Evolutionary conservation across 306 rosid species (phyloP), one percentile per base, ranked within the genome.

Genomic region (Vicia sativa): DNA sequence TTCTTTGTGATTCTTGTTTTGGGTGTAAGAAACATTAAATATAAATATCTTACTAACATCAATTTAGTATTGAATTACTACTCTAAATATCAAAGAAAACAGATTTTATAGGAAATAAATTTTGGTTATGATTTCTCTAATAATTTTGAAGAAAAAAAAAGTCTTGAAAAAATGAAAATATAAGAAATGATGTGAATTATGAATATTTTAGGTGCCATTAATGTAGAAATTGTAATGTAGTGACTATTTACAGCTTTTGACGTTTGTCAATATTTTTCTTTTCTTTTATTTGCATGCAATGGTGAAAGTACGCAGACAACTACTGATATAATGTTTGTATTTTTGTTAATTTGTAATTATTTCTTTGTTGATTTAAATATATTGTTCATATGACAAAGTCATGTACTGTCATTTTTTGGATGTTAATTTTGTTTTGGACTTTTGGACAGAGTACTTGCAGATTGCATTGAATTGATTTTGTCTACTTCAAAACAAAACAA

Each of bases 251-350:
- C 43, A 45, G 26, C 57, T 60, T 60, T 65, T 19, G 48, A 19
- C 67, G 18, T 46, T 50, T 66, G 37, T 68, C 35, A 5, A 39
- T 35, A 49, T 8, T 53, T 29, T 13, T 6, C 7, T 19, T 16
- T 43, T 43, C 14, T 46, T 68, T 41, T 25, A 69, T 56, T 69
- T 56, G 65, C 55, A 56, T 68, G 71, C 60, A 49, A 66, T 23
- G 57, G 34, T 14, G 52, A 48, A 66, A 31, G 29, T 66, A 16
- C 2, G 12, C 35, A 62, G 52, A 21, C 11, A 65, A 9, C 5
- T 65, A 31, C 57, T 25, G 28, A 15, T 55, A 18, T 65, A 46
- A 39, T 62, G 34, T 38, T 38, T 62, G 26, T 37, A 49, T 66
- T 39, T 66, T 48, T 48, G 46, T 66, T 21, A 28, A 55, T 34